Base-by-base conservation (phyloP, 164 flowering plant genomes). In the Hamamelis virginiana region DNA sequence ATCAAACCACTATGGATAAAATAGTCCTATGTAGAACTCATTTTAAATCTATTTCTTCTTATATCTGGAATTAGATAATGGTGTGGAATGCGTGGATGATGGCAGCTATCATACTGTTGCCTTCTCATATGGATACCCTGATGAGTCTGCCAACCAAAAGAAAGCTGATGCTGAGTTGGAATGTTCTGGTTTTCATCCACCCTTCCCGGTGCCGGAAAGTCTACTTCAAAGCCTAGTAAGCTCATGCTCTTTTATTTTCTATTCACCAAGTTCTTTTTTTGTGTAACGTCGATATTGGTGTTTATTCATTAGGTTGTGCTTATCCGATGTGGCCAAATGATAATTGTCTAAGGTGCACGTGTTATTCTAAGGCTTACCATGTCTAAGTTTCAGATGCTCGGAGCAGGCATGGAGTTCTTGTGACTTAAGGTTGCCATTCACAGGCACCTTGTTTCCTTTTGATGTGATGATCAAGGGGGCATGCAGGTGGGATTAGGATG, bases 331-430 rank as follows among this genome's bases (percentile, higher is more conserved):
- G 86, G 83, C 69, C 78, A 74, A 69, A 60, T 77, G 73, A 76
- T 84, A 76, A 69, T 65, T 86, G 78, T 73, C 78, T 64, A 58
- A 80, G 75, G 81, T 81, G 82, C 87, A 79, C 74, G 68, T 83
- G 86, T 85, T 82, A 59, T 86, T 89, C 89, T 87, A 87, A 89
- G 94, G 97, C 85, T 87, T 87, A 88, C 79, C 74, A 78, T 91
- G 88, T 91, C 96, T 87, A 89, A 89, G 97, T 91, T 94, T 91
- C 98, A 92, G 98, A 92, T 89, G 79, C 92, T 83, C 69, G 98
- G 89, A 88, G 98, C 91, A 84, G 85, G 72, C 82, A 78, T 73
- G 88, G 75, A 79, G 83, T 86, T 83, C 85, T 78, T 84, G 73
- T 80, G 83, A 83, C 68, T 72, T 82, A 81, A 82, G 90, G 87